A percentile compares a stretch with the other conserved stretches of the same genome.
phyloP scores from a whole-genome alignment of 1,284 basidiomycete genomes.

The Irpex sp. region DNA sequence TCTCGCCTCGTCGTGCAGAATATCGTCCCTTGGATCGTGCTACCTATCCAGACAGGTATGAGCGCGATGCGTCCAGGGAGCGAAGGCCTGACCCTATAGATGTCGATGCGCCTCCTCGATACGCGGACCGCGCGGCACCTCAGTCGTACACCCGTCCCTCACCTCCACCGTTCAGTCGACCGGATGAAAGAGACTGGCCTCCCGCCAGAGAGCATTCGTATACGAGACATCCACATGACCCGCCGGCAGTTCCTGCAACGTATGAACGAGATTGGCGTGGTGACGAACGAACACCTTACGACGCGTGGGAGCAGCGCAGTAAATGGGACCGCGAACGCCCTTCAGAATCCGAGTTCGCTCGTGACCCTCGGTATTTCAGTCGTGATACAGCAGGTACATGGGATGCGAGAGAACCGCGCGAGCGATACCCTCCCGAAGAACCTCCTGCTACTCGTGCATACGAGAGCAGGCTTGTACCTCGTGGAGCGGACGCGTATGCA shows the following conservation, averaged over 20 bases:
- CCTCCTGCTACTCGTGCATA: slow-evolving; percentile 20
- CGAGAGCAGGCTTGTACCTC: slow-evolving; percentile 25
- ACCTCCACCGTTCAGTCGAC: slow-evolving; percentile 17
- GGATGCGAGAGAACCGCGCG: slow-evolving; percentile 30
- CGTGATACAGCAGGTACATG: slow-evolving; percentile 22
- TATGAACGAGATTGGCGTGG: slow-evolving; percentile 26
- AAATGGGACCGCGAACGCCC: slow-evolving; percentile 21
- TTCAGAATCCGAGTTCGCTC: slow-evolving; percentile 18
- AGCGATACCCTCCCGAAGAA: slow-evolving; percentile 20
- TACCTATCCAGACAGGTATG: slow-evolving; percentile 21
- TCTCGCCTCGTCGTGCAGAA: slow-evolving; percentile 21
- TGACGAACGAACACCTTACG: slow-evolving; percentile 19
- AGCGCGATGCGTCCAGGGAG: slow-evolving; percentile 13
- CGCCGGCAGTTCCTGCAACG: slow-evolving; percentile 6
- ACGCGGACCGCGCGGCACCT: slow-evolving; percentile 14
- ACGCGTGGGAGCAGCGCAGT: slow-evolving; percentile 19
- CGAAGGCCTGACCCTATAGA: slow-evolving; percentile 24
- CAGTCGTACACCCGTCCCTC: slow-evolving; percentile 21
- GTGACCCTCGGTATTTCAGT: slow-evolving; percentile 18
- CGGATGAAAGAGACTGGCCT: slow-evolving; percentile 20
- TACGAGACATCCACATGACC: slow-evolving; percentile 15
- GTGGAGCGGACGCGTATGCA: slow-evolving; percentile 23
- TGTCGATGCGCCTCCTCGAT: slow-evolving; percentile 20
- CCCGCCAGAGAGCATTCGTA: slow-evolving; percentile 20
- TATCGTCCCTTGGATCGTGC: slow-evolving; percentile 16